Percentiles rank a stretch among this genome's conserved stretches.
Conservation (phyloP, 768 basidiomycete genomes). For the Termitomyces heimii region DNA sequence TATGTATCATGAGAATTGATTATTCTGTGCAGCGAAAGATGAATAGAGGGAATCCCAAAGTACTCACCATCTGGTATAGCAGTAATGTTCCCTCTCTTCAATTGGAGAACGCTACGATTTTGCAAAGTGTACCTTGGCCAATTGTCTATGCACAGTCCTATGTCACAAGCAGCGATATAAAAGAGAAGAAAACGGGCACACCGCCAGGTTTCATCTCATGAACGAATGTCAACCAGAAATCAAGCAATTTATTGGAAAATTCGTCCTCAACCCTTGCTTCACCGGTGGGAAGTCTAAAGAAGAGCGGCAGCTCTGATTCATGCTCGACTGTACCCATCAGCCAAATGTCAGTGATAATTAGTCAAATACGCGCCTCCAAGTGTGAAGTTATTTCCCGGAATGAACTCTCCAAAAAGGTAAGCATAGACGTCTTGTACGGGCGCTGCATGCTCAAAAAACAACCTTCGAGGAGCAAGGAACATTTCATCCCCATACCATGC, state of each 20-base stretch:
- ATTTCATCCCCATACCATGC: slow-evolving; percentile 57
- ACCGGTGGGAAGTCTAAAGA: slow-evolving; percentile 41
- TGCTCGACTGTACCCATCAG: slow-evolving; percentile 33
- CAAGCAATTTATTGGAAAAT: slow-evolving; percentile 42
- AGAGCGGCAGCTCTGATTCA: slow-evolving; percentile 40
- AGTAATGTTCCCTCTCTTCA: slow-evolving; percentile 47
- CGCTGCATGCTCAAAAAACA: slow-evolving; percentile 45
- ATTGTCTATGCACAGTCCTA: slow-evolving; percentile 19
- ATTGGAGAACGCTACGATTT: slow-evolving; percentile 37
- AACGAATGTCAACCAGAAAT: slow-evolving; percentile 54
- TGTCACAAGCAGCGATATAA: not conserved
- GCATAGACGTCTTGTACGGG: slow-evolving; percentile 41
- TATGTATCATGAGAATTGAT: not conserved
- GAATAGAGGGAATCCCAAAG: slow-evolving; percentile 17
- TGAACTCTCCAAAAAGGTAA: slow-evolving; percentile 52
- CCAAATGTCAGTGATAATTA: not conserved
- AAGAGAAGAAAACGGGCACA: slow-evolving; percentile 17
- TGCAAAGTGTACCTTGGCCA: slow-evolving; percentile 40
- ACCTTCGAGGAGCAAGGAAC: slow-evolving; percentile 45
- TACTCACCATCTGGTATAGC: slow-evolving; percentile 39
- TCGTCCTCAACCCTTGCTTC: slow-evolving; percentile 29
- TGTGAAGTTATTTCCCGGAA: slow-evolving; percentile 43
- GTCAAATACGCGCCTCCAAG: slow-evolving; percentile 34
- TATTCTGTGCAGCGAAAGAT: not conserved
- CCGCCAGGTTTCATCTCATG: slow-evolving; percentile 51